Evolutionary conservation across 2,329 filamentous ascomycete species (phyloP).

Genomic region (Pestalotiopsis sp.): DNA sequence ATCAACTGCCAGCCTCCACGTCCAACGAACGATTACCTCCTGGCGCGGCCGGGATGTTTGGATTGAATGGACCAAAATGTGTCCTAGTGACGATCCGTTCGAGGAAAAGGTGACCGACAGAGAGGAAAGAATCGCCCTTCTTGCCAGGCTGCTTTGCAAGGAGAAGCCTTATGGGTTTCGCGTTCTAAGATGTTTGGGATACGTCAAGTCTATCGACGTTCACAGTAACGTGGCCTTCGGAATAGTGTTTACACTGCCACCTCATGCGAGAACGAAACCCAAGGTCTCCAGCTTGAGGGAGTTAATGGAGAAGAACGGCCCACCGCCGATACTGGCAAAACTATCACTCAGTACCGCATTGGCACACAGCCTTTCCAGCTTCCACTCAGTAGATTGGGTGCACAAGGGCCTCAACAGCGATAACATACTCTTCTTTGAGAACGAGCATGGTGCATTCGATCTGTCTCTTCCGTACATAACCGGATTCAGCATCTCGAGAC

Average conservation of each 20-base stretch:
- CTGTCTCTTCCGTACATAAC: slow-evolving; percentile 41
- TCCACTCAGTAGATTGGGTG: slow-evolving; percentile 56
- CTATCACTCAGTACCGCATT: slow-evolving; percentile 14
- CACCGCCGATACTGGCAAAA: slow-evolving; percentile 12
- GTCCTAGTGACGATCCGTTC: background rate
- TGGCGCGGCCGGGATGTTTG: no score
- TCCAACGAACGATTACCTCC: no score
- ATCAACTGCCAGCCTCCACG: no score
- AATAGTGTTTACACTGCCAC: slow-evolving; percentile 10
- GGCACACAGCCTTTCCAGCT: slow-evolving; percentile 15
- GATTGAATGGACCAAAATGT: no score
- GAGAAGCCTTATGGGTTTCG: slow-evolving; percentile 11
- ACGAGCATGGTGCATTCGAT: slow-evolving; percentile 32
- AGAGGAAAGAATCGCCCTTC: background rate
- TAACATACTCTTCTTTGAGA: slow-evolving; percentile 49
- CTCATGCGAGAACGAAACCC: background rate
- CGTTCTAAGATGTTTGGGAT: slow-evolving; percentile 17
- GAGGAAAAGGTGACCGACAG: background rate
- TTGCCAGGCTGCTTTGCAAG: slow-evolving; percentile 13
- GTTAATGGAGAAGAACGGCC: slow-evolving; percentile 9
- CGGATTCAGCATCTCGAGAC: slow-evolving; percentile 53
- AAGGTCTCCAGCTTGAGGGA: slow-evolving; percentile 13
- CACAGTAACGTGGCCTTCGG: slow-evolving; percentile 4
- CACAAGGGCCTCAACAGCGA: slow-evolving; percentile 54
- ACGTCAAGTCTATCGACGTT: slow-evolving; percentile 5